Base-by-base conservation (phyloP, 495 filamentous ascomycete genomes). In the Xylaria intraflava region DNA sequence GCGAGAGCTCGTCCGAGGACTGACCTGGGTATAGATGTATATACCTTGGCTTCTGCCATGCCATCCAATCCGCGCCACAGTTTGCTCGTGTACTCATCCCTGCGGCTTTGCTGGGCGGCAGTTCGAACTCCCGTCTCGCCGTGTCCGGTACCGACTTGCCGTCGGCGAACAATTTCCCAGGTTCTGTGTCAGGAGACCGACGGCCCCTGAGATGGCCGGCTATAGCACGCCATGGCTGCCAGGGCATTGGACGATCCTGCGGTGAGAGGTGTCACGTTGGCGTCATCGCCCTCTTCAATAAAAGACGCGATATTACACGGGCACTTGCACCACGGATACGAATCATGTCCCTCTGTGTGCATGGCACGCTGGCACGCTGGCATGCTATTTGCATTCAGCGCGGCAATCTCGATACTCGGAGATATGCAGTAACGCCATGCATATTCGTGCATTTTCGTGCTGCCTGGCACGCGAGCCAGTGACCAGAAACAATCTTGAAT, bases 321-420 rank as follows among this genome's bases (percentile, higher is more conserved):
- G 19, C 40, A 49, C 45, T 61, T 27, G 17, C 58, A 62, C 58
- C 11, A 20, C 61, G 33, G 44, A 66, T 61, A 62, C 61, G 61
- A 61, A 41, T 11, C 51, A 12, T 33, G 22, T 16, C 23, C 42
- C 31, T 16, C 30, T 35, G 6, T 46, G 35, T 46, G 30, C 12
- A 22, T 43, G 41, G 27, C 7, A 51, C n/a, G 19, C n/a, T n/a
- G n/a, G n/a, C n/a, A n/a, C n/a, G n/a, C n/a, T n/a, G n/a, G n/a
- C n/a, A n/a, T n/a, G n/a, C n/a, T n/a, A n/a, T n/a, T 7, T 42
- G 26, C 7, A 20, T 41, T 14, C 38, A n/a, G 6, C 30, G 16
- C 40, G 3, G 6, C n/a, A 22, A 16, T 7, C 30, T 46, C 51
- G 2, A 16, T 35, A 11, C 46, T 41, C 40, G 51, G 51, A 40